Evolutionary conservation across 208 protist genomes (phyloP), one percentile per base, ranked within the genome.

Genomic region (Kentomonas sorsogonicus): DNA sequence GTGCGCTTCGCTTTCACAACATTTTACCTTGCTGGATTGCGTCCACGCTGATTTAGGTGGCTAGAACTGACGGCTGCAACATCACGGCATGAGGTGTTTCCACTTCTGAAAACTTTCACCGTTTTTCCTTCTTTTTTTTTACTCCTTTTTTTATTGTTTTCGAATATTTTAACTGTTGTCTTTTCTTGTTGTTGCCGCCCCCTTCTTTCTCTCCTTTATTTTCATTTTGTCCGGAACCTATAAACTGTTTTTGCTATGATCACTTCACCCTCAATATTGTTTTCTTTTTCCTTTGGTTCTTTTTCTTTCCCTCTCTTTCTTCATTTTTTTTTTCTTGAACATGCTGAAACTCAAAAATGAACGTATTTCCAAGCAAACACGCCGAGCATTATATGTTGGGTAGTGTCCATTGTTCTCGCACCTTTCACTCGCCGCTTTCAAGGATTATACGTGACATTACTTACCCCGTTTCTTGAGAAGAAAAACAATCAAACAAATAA

Each of bases 231-330:
- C 11, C 16, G 18, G 13, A 18, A 15, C 22, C 23, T 40, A 62
- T 44, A 36, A 11, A 30, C 18, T 27, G 25, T 54, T 31, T 61
- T 22, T 7, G 10, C 7, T 7, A 31, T 20, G 9, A 39, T 40
- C 23, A 25, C 7, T 3, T 22, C 47, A 55, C 45, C 6, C n/a
- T 53, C 6, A 34, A 39, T n/a, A 36, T 25, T 56, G 25, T 61
- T 16, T 53, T 60, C 52, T 69, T 63, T 16, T 63, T 56, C 33
- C 66, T 36, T 36, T 36, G 33, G 33, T 36, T 11, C 11, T 36
- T 11, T 36, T 36, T 36, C 5, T 36, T 36, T 36, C 7, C 11
- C 11, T 36, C 33, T 36, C 11, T 36, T 36, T 36, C 11, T 36
- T 36, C 11, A 15, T 11, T 15, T 15, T 15, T 5, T 15, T 5